Evolutionary conservation across 306 rosid genomes (phyloP), one percentile per base, ranked within the genome.

Genomic region (Lathyrus tuberosus): DNA sequence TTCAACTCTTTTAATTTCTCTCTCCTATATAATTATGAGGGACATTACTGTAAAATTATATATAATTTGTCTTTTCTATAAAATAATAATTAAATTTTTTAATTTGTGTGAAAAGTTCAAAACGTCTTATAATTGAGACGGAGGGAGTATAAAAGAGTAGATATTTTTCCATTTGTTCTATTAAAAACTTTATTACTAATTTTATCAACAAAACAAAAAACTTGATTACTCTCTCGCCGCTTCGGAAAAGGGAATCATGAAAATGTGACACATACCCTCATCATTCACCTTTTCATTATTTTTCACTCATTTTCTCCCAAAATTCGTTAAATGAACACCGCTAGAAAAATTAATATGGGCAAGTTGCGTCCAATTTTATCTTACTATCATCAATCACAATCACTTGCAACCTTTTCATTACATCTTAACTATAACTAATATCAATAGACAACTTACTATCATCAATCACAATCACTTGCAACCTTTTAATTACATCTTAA

Each of bases 351-450:
- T 44, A 44, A 38, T 53, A 12, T 22, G 22, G 12, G 31, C 59
- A 53, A 53, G 59, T 38, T 62, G 67, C 67, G 67, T 62, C 49
- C 14, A 31, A 60, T 60, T 14, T 60, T 0, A 60, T 35, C 44
- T 60, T 60, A 60, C 8, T 20, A 20, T 22, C 15, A 53, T 22
- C 59, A 10, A 53, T 48, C 10, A 7, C 8, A 48, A 48, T 53
- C 31, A 20, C 13, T 12, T 41, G 1, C 52, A 8, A 31, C 65
- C 65, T 15, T 13, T 40, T 62, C 26, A 18, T 30, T 58, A 62
- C 31, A 10, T 62, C 67, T 10, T 62, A 37, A 62, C 37, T 6
- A 60, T 31, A 62, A 11, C 47, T 10, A 40, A 38, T 62, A 38
- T 6, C 0, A 18, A 62, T 44, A 4, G 31, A 40, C 67, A 18